Base-by-base conservation (phyloP, 257 asterid species). In the Solanum sitiens region DNA sequence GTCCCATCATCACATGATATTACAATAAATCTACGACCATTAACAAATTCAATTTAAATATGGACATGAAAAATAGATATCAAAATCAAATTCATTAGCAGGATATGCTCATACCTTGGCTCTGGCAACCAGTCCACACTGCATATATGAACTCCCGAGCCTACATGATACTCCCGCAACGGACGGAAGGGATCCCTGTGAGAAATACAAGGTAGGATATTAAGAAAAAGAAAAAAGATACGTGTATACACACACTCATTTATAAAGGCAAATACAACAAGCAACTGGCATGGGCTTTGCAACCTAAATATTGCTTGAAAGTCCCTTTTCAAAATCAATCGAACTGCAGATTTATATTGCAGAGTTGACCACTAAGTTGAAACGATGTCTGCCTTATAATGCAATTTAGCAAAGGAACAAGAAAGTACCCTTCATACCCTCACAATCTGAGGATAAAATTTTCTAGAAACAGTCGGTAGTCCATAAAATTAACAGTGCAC, bases 161-260 rank as follows among this genome's bases (percentile, higher is more conserved):
- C 89, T 80, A 95, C 89, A 91, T 91, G 83, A 86, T 88, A 90
- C 76, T 92, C 96, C 96, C 99, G 93, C 90, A 95, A 87, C 47
- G 98, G 98, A 88, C 89, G 94, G 90, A 94, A 97, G 61, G 98
- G 99, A 91, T 97, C 99, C n/a, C 98, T 97, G 94, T 88, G 86
- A 87, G 67, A 88, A 80, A 84, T 47, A 88, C 45, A 87, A 89
- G 67, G 86, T 32, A 83, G 75, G 45, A 50, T 30, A 50, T 50
- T 79, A 82, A 30, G 30, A 27, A 82, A 82, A 50, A 82, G 20
- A 18, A 50, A 50, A 44, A 44, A 79, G 35, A 45, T 45, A 16
- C 0, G 8, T 15, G 2, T 12, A 11, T 9, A 68, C 40, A 32
- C 12, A 67, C 35, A 13, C 33, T 12, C 30, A 61, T 61, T 61